A percentile compares a stretch with the other conserved stretches of the same genome.
These are phyloP conservation scores for Colletotrichum australisinense DNA, from an alignment of 2,329 filamentous ascomycete genomes.

Conservation along the genomic window DNA sequence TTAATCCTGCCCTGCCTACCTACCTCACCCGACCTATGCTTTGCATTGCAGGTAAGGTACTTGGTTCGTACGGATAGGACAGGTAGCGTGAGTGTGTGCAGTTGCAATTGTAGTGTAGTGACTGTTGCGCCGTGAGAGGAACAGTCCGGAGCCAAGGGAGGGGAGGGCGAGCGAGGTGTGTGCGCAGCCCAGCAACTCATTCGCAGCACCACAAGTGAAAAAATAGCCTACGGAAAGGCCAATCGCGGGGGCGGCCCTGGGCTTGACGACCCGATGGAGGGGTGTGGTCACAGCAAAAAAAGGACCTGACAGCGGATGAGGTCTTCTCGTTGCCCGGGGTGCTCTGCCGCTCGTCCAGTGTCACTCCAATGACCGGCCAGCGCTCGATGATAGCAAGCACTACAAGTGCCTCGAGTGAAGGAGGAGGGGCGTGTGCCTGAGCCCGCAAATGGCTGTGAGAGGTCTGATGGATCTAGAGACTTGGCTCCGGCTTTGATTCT, in stretches of 20 bases:
- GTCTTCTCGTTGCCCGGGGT: conserved; percentile 34
- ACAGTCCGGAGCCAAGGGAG: conserved; percentile 16
- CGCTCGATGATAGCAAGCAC: not conserved
- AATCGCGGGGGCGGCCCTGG: conserved; percentile 13
- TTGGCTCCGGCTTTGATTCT: not conserved
- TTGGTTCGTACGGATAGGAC: not conserved
- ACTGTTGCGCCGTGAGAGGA: conserved; percentile 5
- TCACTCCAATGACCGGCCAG: conserved; percentile 29
- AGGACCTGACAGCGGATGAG: conserved; percentile 29
- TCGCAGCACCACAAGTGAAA: not conserved
- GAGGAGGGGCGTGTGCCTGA: conserved; percentile 15
- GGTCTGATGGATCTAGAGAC: not conserved
- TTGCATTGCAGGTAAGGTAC: not conserved
- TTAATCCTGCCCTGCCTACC: conserved; percentile 12
- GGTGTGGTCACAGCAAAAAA: conserved; percentile 28
- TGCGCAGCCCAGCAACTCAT: conserved; percentile 21
- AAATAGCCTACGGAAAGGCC: conserved; percentile 7
- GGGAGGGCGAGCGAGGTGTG: conserved; percentile 24
- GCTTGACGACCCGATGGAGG: conserved; percentile 17
- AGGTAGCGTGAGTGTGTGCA: not conserved
- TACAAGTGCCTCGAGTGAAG: not conserved
- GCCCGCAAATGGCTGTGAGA: not conserved
- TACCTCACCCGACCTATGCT: not conserved
- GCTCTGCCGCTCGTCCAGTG: conserved; percentile 31
- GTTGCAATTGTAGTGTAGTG: not conserved